Base-by-base conservation (phyloP, 2,329 filamentous ascomycete species). In the Boeremia lycopersici region DNA sequence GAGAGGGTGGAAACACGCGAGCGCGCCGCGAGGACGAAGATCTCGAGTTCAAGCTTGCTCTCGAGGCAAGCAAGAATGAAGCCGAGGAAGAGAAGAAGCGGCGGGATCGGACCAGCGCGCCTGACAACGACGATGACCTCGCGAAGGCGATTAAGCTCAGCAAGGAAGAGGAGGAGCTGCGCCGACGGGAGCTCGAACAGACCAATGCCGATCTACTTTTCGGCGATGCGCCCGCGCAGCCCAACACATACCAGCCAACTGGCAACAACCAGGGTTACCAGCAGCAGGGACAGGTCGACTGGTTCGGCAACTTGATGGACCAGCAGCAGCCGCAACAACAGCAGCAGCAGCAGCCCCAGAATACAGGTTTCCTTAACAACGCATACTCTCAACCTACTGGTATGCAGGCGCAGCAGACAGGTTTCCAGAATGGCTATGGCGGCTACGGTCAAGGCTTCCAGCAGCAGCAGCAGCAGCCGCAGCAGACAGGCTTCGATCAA, bases 191-290 rank as follows among this genome's bases (percentile, higher is more conserved):
- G 75, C 80, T 96, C 48, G 93, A 97, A 73, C 89, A 93, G 57
- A 89, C 82, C 74, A 97, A 96, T 70, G 88, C 90, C 17, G 83
- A 89, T 42, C 87, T 91, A 17, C 82, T 99, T n/a, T 98, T 99
- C 68, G 93, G 96, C 66, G 90, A 96, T 65, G 81, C 83, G 25
- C 82, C 82, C 6, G 84, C 62, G n/a, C 85, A 88, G 68, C 74
- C 81, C 4, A 78, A 85, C 48, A 89, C 91, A 66, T 84, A 89
- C 31, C 91, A 93, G 76, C 86, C 85, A 35, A 98, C 93, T 12
- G 93, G 92, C 31, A 92, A 91, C 79, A 98, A 97, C 76, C 93
- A 96, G 78, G 93, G 93, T 41, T 99, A 99, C 71, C 93, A 98
- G 79, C 95, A 99, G 77, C 93, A 96, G 72, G 89, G 89, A 53